Percentiles rank a stretch among this genome's conserved stretches.
phyloP scores from a whole-genome alignment of 163 green algal species.

The Chlorella variabilis region DNA sequence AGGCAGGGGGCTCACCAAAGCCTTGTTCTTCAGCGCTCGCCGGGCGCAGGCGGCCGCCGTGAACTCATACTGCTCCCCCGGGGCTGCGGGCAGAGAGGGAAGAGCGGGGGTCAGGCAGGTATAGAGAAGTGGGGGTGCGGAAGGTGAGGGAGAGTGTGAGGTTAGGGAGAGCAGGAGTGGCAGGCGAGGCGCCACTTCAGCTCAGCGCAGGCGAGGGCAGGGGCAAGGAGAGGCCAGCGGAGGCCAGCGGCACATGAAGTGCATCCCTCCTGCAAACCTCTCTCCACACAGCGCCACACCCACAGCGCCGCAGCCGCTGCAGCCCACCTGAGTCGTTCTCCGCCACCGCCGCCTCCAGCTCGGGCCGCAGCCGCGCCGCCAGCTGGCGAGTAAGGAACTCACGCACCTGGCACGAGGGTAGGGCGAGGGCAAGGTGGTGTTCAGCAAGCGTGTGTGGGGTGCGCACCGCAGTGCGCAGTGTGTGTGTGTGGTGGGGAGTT shows the following conservation, averaged over 20 bases:
- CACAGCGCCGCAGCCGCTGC: not conserved
- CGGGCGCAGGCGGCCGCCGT: constrained; percentile 44
- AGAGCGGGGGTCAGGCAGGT: not conserved
- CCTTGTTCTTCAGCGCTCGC: constrained; percentile 67
- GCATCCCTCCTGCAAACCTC: too few relatives aligned
- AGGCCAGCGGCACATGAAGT: too few relatives aligned
- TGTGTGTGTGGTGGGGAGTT: too few relatives aligned
- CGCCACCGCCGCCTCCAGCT: constrained; percentile 79
- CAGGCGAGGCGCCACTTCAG: too few relatives aligned
- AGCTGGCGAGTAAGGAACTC: constrained; percentile 79
- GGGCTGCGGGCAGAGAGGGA: not conserved
- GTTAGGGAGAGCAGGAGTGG: too few relatives aligned
- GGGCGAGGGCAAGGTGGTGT: not conserved
- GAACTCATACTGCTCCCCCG: constrained; percentile 63
- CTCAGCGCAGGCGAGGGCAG: too few relatives aligned
- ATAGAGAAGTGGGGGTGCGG: not conserved
- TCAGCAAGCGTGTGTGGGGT: too few relatives aligned
- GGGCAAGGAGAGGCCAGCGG: too few relatives aligned
- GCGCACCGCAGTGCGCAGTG: too few relatives aligned
- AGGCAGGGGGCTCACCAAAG: constrained; percentile 52
- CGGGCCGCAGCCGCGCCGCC: constrained; percentile 73
- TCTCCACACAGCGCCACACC: too few relatives aligned
- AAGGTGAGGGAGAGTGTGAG: too few relatives aligned
- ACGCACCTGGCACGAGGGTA: constrained; percentile 53
- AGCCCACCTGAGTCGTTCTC: constrained; percentile 61